Base-by-base conservation (phyloP, 495 filamentous ascomycete genomes). In the Jackrogersella minutella region DNA sequence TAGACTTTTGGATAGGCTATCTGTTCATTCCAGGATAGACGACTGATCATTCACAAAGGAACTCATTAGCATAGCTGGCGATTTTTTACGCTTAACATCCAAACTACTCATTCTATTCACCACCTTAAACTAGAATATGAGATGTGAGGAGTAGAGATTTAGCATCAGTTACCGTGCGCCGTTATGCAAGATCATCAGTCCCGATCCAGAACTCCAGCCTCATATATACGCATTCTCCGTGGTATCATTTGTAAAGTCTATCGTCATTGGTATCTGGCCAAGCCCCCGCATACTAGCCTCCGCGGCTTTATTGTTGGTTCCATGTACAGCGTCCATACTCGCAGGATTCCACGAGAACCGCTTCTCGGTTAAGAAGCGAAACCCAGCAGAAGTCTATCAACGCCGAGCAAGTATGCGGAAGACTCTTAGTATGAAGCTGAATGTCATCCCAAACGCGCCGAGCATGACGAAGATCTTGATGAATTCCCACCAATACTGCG, bases 401-500 rank as follows among this genome's bases (percentile, higher is more conserved):
- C 47, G 7, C 13, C 66, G 62, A 17, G 22, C 16, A 4, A 65
- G 39, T 5, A 28, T 3, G 21, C 70, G 66, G 13, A 71, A 13
- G 5, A 47, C 31, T 22, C 69, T 77, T 2, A 74, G 44, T 28
- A 77, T 37, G 21, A 75, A 60, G 30, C 74, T 80, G 22, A 71
- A 61, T 5, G 78, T 3, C 31, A 83, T 58, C 1, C 71, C 78
- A 16, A 78, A 71, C 5, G 68, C 57, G 41, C 75, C 80, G 17
- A 80, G 61, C 47, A 82, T 74, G n/a, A 68, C 65, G 13, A 82
- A 86, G 6, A 86, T 79, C 63, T 80, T 79, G 16, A 81, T 55
- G 57, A 85, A 81, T 61, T 86, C 84, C 64, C 79, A 82, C 44
- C 73, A 73, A 53, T 79, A 57, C 30, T 75, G 64, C 1, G 81